Percentiles rank a stretch among this genome's conserved stretches.
Conservation (phyloP, 768 basidiomycete species). For the Phylloporus sp. region DNA sequence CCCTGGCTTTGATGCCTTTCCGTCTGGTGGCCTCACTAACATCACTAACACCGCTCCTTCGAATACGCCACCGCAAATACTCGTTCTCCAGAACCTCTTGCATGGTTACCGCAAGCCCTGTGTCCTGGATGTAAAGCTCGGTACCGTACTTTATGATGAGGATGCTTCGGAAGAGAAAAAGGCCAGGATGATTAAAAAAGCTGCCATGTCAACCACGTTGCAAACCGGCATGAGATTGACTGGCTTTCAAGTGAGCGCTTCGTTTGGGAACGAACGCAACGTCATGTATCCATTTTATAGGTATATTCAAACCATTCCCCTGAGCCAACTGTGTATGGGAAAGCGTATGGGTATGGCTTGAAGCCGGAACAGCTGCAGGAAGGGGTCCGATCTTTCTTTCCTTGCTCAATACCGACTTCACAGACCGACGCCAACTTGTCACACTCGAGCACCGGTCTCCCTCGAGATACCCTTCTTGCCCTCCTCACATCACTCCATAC, state of each 20-base stretch:
- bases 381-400: conserved; percentile 81
- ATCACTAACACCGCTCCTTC: not conserved
- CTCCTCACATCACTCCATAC: conserved; percentile 54
- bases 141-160: conserved; percentile 81
- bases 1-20: conserved; percentile 28
- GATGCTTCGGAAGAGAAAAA: conserved; percentile 66
- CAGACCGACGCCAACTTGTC: conserved; percentile 8
- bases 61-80: conserved; percentile 44
- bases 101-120: conserved; percentile 75
- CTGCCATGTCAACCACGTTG: conserved; percentile 64
- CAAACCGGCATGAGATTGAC: conserved; percentile 81
- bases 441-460: conserved; percentile 46
- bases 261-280: not conserved
- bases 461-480: conserved; percentile 46
- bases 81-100: conserved; percentile 84
- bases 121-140: conserved; percentile 90
- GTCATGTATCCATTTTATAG: conserved; percentile 35
- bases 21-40: not conserved
- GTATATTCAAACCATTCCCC: conserved; percentile 64
- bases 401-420: conserved; percentile 34
- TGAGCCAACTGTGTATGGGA: conserved; percentile 61
- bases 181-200: conserved; percentile 69
- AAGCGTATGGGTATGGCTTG: conserved; percentile 76
- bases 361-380: conserved; percentile 62
- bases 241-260: conserved; percentile 74